A percentile compares a stretch with the other conserved stretches of the same genome.
Evolutionary conservation across 106 monocot species (phyloP).

Genomic region (Dioscorea dumetorum): DNA sequence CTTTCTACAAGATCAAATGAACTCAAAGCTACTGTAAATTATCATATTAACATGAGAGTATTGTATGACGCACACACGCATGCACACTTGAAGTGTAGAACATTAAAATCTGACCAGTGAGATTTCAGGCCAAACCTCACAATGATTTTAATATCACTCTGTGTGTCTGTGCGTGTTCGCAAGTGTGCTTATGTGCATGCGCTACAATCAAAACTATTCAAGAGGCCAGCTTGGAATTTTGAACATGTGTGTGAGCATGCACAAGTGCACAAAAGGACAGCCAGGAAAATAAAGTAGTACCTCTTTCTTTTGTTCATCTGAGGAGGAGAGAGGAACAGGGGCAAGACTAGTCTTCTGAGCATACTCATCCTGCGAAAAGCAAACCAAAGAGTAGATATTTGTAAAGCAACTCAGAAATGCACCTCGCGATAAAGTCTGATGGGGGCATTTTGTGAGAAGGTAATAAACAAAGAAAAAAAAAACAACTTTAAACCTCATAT

Average conservation of each 20-base stretch:
- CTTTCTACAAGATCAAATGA: background rate
- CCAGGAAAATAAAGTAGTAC: conserved; percentile 18
- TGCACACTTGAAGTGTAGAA: too few species aligned
- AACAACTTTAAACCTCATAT: conserved; percentile 60
- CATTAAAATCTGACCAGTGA: too few species aligned
- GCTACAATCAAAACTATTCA: too few species aligned
- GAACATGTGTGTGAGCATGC: background rate
- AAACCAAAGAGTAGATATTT: conserved; percentile 8
- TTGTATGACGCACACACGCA: background rate
- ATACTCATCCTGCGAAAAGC: conserved; percentile 69
- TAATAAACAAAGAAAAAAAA: too few species aligned
- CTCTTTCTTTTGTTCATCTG: conserved; percentile 81
- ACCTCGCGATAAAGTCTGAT: background rate
- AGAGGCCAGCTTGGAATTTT: background rate
- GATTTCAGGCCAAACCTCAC: too few species aligned
- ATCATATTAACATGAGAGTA: background rate
- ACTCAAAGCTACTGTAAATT: background rate
- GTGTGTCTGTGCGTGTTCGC: too few species aligned
- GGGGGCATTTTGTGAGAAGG: background rate
- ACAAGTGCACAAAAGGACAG: conserved; percentile 2
- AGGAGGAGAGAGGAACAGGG: conserved; percentile 50
- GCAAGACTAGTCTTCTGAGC: conserved; percentile 68
- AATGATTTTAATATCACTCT: too few species aligned
- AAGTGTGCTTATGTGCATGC: too few species aligned
- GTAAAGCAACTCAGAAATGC: background rate